These are phyloP conservation scores for Alternaria longipes DNA, from an alignment of 2,329 filamentous ascomycete genomes.

Conservation along the genomic window DNA sequence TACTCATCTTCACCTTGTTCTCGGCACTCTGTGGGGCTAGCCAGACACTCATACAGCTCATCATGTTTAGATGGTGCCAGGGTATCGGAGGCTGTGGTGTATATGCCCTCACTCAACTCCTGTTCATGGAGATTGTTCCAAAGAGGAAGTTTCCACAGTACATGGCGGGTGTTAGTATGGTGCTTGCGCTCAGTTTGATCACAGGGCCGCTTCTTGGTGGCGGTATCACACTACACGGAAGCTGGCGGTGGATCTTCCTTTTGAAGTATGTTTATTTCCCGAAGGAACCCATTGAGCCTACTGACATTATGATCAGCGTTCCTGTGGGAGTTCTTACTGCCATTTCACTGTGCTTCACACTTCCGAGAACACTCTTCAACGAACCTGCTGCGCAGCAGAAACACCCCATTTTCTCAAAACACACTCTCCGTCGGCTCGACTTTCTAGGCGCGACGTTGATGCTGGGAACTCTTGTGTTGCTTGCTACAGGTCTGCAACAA, in stretches of 20 bases:
- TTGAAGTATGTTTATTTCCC: slow-evolving; percentile 23
- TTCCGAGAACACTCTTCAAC: slow-evolving; percentile 11
- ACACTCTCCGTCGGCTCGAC: slow-evolving; percentile 15
- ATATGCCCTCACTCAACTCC: slow-evolving; percentile 40
- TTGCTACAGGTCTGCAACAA: slow-evolving; percentile 30
- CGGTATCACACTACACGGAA: slow-evolving; percentile 8
- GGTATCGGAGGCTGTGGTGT: slow-evolving; percentile 47
- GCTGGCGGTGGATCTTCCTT: slow-evolving; percentile 33
- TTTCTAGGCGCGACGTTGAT: slow-evolving; percentile 24
- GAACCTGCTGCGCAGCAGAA: slow-evolving; percentile 11
- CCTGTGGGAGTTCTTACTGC: slow-evolving; percentile 13
- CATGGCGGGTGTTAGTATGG: slow-evolving; percentile 13
- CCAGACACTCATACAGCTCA: slow-evolving; percentile 43
- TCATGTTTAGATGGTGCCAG: slow-evolving; percentile 46
- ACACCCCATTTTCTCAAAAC: not conserved
- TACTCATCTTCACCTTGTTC: slow-evolving; percentile 40
- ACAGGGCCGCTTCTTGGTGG: slow-evolving; percentile 26
- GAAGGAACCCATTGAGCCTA: not conserved
- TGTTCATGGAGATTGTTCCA: slow-evolving; percentile 42
- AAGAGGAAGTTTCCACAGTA: slow-evolving; percentile 15
- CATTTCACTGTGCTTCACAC: slow-evolving; percentile 1
- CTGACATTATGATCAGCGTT: slow-evolving; percentile 17
- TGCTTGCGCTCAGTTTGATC: slow-evolving; percentile 17
- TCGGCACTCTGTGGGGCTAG: slow-evolving; percentile 44
- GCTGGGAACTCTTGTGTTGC: slow-evolving; percentile 22